Percentiles rank a stretch among this genome's conserved stretches.
Conservation (phyloP, 495 filamentous ascomycete genomes). For the Penicillium desertorum region DNA sequence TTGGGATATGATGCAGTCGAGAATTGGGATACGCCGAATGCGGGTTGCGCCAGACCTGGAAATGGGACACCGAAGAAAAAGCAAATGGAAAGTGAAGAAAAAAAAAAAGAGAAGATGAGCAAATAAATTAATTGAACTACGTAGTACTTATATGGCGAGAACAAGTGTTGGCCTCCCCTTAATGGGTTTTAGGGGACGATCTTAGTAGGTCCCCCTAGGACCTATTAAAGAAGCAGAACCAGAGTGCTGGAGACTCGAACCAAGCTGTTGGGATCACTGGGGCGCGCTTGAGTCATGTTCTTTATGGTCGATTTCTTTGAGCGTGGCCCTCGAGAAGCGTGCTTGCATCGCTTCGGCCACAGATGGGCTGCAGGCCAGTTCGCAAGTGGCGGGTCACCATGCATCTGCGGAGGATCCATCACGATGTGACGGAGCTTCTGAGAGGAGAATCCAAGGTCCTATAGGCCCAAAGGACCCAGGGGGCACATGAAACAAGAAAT, state of each 20-base stretch:
- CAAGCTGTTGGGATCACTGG: slow-evolving; percentile 4
- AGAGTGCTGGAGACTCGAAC: slow-evolving; percentile 3
- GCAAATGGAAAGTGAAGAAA: slow-evolving; percentile 7
- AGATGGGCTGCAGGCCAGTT: slow-evolving; percentile 32
- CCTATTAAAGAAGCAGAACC: not conserved
- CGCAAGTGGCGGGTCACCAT: slow-evolving; percentile 42
- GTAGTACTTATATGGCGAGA: slow-evolving; percentile 11
- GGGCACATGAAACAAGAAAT: slow-evolving; percentile 1
- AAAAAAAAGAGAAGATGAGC: not conserved
- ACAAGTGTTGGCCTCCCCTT: not conserved
- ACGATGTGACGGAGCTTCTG: slow-evolving; percentile 30
- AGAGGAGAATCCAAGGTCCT: slow-evolving; percentile 7
- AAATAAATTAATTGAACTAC: not conserved
- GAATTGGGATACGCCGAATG: slow-evolving; percentile 29
- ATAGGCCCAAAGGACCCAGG: not conserved
- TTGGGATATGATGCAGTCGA: slow-evolving; percentile 25
- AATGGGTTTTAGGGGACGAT: slow-evolving; percentile 9
- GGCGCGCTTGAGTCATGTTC: slow-evolving; percentile 10
- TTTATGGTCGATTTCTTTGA: slow-evolving; percentile 15
- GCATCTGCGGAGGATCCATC: slow-evolving; percentile 36
- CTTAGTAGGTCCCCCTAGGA: not conserved
- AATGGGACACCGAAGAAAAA: slow-evolving; percentile 18
- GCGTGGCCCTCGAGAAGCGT: slow-evolving; percentile 6
- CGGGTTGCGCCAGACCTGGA: slow-evolving; percentile 19
- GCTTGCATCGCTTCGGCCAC: slow-evolving; percentile 23